phyloP scores from a whole-genome alignment of 148 eudicot species.

The Linanthus parryae region DNA sequence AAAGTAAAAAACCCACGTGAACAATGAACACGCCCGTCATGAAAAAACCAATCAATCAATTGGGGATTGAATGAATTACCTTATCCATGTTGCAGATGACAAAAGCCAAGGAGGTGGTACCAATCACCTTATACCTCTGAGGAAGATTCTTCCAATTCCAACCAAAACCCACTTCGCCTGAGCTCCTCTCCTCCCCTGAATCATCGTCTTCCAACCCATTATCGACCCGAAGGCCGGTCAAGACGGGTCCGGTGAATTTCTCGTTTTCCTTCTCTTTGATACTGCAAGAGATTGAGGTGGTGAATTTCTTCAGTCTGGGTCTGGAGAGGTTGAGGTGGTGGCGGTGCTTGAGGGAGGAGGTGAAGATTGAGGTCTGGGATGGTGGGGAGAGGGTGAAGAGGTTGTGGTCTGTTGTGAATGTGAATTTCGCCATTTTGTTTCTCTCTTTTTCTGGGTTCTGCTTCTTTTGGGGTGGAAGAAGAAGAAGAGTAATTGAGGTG shows the following conservation, averaged over 20 bases:
- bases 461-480: neutral
- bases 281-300: conserved; percentile 35
- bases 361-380: conserved; percentile 13
- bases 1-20: neutral
- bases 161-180: conserved; percentile 45
- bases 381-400: conserved; percentile 8
- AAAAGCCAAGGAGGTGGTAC: conserved; percentile 91
- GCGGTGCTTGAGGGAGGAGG: conserved; percentile 8
- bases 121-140: conserved; percentile 76
- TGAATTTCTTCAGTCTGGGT: conserved; percentile 19
- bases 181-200: conserved; percentile 23
- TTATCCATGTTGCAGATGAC: conserved; percentile 98
- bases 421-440: conserved; percentile 42
- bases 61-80: too few species aligned
- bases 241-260: conserved; percentile 8
- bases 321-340: conserved; percentile 8
- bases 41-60: neutral
- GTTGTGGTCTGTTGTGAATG: conserved; percentile 19
- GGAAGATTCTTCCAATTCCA: conserved; percentile 88
- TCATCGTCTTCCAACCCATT: conserved; percentile 22
- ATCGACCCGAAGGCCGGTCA: conserved; percentile 31
- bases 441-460: too few species aligned
- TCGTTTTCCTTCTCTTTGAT: conserved; percentile 37
- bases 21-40: too few species aligned
- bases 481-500: neutral